Evolutionary conservation across 495 filamentous ascomycete genomes (phyloP), one percentile per base, ranked within the genome.

Genomic region (Cercophora samala): DNA sequence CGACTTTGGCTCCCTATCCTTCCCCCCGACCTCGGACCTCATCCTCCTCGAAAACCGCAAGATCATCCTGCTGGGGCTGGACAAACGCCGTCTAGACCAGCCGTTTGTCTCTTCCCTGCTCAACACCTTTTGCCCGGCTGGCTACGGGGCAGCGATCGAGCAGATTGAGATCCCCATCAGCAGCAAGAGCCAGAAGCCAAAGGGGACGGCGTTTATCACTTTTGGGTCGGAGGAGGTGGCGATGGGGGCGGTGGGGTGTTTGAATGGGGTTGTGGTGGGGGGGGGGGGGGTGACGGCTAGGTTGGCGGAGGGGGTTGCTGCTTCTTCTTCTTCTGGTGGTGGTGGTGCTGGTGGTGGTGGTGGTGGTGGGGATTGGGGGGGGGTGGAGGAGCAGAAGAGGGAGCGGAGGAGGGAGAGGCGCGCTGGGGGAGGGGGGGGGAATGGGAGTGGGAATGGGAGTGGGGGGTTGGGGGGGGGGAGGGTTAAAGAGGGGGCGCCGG

Each of bases 141-240:
- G 5, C 5, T 29, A 29, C 26, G 5, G 5, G 5, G 8, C 26
- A 4, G 26, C 26, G 0, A 37, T 69, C 11, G 68, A 69, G 58
- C 32, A 23, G 17, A 18, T 69, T 15, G 61, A 66, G 55, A 17
- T 69, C 3, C 54, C 42, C 5, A 22, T 58, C 46, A 64, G 61
- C 58, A 32, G 8, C 8, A 46, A 54, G 42, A 37, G 53, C 42
- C 64, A 29, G 5, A 29, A 29, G 8, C 26, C 68, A 3, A 26
- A 61, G 21, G 68, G 67, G n/a, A 66, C 32, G 19, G 65, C 68
- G 9, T 63, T 64, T 6, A 53, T 73, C 17, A 66, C 63, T 1
- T 70, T 73, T 26, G 2, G 18, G 15, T 13, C 63, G n/a, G 23
- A 46, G 1, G 68, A 46, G 53, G 42, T 60, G 0, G 66, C 69